Evolutionary conservation across 306 rosid genomes (phyloP).

Genomic region (Cicer judaicum): DNA sequence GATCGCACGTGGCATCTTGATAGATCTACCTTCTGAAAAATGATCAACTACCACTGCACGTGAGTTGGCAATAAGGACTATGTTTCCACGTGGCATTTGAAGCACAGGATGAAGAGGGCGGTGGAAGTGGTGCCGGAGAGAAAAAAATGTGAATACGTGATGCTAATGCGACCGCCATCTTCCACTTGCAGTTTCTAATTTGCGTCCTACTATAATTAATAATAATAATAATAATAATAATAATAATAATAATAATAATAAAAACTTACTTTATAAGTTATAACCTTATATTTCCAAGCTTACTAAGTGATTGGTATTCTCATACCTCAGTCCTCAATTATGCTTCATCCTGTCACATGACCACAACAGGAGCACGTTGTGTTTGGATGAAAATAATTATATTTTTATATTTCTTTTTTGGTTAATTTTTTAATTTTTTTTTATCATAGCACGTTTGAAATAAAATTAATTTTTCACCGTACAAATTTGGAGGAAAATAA

Average conservation of each 20-base stretch:
- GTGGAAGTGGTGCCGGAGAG: constrained; percentile 37
- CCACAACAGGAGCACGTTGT: too few species aligned
- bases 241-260: too few species aligned
- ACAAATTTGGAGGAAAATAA: too few species aligned
- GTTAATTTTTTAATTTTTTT: too few species aligned
- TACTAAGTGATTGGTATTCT: background rate
- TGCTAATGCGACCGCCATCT: constrained; percentile 1
- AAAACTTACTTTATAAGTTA: too few species aligned
- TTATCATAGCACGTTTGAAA: too few species aligned
- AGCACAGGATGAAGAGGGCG: constrained; percentile 39
- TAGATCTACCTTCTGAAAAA: constrained; percentile 9
- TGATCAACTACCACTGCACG: constrained; percentile 44
- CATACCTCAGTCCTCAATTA: background rate
- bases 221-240: too few species aligned
- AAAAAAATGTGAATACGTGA: constrained; percentile 47
- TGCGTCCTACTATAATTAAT: background rate
- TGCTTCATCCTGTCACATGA: background rate
- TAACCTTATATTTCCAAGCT: background rate
- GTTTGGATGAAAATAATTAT: too few species aligned
- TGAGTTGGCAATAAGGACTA: constrained; percentile 36
- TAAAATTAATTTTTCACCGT: too few species aligned
- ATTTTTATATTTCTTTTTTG: too few species aligned
- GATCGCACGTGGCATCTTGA: constrained; percentile 49
- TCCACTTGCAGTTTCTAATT: constrained; percentile 12
- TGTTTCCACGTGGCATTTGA: constrained; percentile 46